phyloP scores from a whole-genome alignment of 495 filamentous ascomycete species.

The Platismatia glauca region DNA sequence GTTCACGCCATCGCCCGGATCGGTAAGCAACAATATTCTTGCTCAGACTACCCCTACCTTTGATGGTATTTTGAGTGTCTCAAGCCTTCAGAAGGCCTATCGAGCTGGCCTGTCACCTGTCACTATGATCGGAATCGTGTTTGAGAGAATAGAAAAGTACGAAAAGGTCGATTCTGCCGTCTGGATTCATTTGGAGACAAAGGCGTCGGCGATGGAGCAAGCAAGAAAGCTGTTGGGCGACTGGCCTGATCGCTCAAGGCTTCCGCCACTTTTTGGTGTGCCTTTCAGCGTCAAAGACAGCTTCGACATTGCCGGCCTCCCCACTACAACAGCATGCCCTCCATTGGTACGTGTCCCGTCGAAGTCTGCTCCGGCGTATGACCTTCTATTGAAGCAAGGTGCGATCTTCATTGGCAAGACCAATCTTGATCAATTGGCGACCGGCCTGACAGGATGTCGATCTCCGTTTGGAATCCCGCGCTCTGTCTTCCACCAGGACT shows the following conservation, averaged over 20 bases:
- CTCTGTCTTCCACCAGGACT: slow-evolving; percentile 43
- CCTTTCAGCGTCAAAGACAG: slow-evolving; percentile 59
- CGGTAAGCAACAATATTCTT: slow-evolving; percentile 19
- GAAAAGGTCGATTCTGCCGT: slow-evolving; percentile 40
- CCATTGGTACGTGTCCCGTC: slow-evolving; percentile 42
- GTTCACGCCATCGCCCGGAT: slow-evolving; percentile 4
- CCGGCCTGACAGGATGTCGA: slow-evolving; percentile 51
- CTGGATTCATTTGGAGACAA: slow-evolving; percentile 42
- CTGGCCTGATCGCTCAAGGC: slow-evolving; percentile 35
- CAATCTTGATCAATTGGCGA: slow-evolving; percentile 62
- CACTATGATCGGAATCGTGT: slow-evolving; percentile 33
- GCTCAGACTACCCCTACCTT: slow-evolving; percentile 32
- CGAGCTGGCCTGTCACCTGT: slow-evolving; percentile 36
- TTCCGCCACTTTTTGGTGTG: slow-evolving; percentile 53
- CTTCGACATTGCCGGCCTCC: slow-evolving; percentile 48
- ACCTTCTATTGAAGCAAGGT: slow-evolving; percentile 35
- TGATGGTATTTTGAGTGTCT: slow-evolving; percentile 34
- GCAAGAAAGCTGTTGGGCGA: slow-evolving; percentile 36
- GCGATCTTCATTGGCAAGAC: slow-evolving; percentile 57
- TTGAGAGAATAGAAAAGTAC: slow-evolving; percentile 39
- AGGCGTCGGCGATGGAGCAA: slow-evolving; percentile 32
- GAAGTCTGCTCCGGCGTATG: slow-evolving; percentile 32
- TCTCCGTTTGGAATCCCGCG: slow-evolving; percentile 52
- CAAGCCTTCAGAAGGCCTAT: slow-evolving; percentile 32
- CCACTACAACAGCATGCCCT: slow-evolving; percentile 53